These are phyloP conservation scores for Puccinellia tenuiflora DNA, from an alignment of 176 grass and related monocot species.

Conservation along the genomic window DNA sequence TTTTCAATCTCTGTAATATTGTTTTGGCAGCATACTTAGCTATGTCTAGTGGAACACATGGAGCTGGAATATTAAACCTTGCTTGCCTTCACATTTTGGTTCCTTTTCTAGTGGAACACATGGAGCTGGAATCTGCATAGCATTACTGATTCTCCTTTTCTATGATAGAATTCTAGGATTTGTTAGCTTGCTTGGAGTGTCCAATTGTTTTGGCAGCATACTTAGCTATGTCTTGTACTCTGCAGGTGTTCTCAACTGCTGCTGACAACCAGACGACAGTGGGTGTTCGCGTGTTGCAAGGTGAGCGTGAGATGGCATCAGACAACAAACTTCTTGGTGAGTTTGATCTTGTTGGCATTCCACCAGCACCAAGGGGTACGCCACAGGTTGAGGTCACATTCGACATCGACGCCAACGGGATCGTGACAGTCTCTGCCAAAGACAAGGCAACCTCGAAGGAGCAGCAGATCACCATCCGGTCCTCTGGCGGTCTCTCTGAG, in stretches of 20 bases:
- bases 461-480: slow-evolving; percentile 45
- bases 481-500: slow-evolving; percentile 39
- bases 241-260: slow-evolving; percentile 45
- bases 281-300: slow-evolving; percentile 38
- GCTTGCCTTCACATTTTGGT: not conserved
- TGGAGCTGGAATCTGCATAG: not conserved
- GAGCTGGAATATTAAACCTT: not conserved
- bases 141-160: not conserved
- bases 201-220: not conserved
- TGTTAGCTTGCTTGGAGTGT: not conserved
- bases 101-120: not conserved
- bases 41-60: too few species aligned
- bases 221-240: not conserved
- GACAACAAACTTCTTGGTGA: slow-evolving; percentile 47
- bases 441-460: slow-evolving; percentile 52
- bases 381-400: slow-evolving; percentile 48
- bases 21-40: too few species aligned
- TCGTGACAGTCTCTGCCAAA: slow-evolving; percentile 37
- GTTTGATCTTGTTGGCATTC: slow-evolving; percentile 42
- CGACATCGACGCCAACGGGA: slow-evolving; percentile 48
- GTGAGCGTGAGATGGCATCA: slow-evolving; percentile 43
- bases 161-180: not conserved
- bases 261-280: slow-evolving; percentile 51
- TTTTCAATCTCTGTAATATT: too few species aligned
- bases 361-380: slow-evolving; percentile 33